Conservation (phyloP, 192 early-diverging fungal species). For the Coemansia sp. region DNA sequence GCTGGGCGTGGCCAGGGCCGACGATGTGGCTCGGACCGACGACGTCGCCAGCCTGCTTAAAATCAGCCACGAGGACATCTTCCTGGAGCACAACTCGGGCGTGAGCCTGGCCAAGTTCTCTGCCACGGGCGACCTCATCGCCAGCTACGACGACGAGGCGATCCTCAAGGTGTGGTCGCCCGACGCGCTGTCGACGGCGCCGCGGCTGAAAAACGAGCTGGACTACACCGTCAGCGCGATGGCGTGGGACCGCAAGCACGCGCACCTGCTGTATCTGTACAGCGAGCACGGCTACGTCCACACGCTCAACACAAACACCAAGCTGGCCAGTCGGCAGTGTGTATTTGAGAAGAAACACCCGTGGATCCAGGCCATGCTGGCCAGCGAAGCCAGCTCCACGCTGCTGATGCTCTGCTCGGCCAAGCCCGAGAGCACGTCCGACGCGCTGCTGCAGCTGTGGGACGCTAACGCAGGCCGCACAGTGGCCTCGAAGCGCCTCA, state of each 20-base stretch:
- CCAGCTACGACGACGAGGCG: conserved; percentile 52
- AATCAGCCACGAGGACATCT: conserved; percentile 49
- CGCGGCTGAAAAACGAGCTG: conserved; percentile 49
- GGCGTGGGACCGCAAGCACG: conserved; percentile 46
- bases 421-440: conserved; percentile 38
- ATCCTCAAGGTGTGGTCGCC: conserved; percentile 50
- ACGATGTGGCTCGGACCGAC: conserved; percentile 15
- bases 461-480: conserved; percentile 33
- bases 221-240: conserved; percentile 44
- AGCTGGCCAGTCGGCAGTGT: conserved; percentile 38
- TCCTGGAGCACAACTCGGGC: conserved; percentile 48
- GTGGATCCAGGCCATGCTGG: conserved; percentile 44
- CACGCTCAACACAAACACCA: conserved; percentile 45
- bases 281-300: conserved; percentile 43
- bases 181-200: conserved; percentile 23
- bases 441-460: conserved; percentile 37
- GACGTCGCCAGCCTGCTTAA: conserved; percentile 36
- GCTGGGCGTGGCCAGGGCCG: conserved; percentile 2
- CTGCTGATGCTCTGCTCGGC: conserved; percentile 40
- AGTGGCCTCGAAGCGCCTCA: conserved; percentile 22
- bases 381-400: conserved; percentile 30
- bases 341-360: conserved; percentile 25
- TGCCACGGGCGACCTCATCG: conserved; percentile 36
- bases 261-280: conserved; percentile 45
- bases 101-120: conserved; percentile 46